Conservation (phyloP, 495 filamentous ascomycete species). For the Filosporella fistucella region DNA sequence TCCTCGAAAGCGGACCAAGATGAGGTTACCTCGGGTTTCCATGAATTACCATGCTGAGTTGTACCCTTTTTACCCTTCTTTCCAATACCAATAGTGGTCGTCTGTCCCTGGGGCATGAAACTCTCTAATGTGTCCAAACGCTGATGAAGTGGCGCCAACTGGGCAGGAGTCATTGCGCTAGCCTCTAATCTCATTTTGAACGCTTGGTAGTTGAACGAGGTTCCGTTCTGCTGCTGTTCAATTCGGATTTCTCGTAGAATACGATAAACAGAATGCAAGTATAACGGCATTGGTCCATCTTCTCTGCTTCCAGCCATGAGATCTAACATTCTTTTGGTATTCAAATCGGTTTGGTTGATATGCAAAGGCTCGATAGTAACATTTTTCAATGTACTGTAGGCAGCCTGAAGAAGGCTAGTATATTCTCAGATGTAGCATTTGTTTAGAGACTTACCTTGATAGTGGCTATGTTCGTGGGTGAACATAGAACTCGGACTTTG, state of each 20-base stretch:
- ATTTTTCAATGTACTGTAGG: conserved; percentile 30
- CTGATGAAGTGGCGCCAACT: conserved; percentile 48
- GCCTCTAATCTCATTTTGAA: conserved; percentile 37
- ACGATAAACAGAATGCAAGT: conserved; percentile 53
- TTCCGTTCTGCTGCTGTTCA: conserved; percentile 30
- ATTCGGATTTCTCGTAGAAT: conserved; percentile 59
- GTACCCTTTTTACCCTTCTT: too few species aligned
- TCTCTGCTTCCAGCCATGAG: conserved; percentile 59
- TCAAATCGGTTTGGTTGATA: conserved; percentile 55
- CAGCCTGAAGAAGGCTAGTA: neutral
- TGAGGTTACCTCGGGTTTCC: too few species aligned
- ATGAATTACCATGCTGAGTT: too few species aligned
- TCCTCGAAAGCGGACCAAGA: too few species aligned
- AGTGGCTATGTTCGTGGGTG: conserved; percentile 51
- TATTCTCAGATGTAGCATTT: too few species aligned
- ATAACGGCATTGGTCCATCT: conserved; percentile 48
- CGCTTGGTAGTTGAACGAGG: conserved; percentile 44
- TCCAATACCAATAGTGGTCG: too few species aligned
- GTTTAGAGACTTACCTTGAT: conserved; percentile 39
- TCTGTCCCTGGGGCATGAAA: conserved; percentile 41
- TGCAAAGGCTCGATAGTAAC: conserved; percentile 48
- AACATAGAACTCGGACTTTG: conserved; percentile 57
- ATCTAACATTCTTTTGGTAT: conserved; percentile 58
- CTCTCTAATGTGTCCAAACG: conserved; percentile 53
- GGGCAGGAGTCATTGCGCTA: conserved; percentile 35